phyloP scores from a whole-genome alignment of 176 grass and related monocot genomes.

The Luzula sylvatica region DNA sequence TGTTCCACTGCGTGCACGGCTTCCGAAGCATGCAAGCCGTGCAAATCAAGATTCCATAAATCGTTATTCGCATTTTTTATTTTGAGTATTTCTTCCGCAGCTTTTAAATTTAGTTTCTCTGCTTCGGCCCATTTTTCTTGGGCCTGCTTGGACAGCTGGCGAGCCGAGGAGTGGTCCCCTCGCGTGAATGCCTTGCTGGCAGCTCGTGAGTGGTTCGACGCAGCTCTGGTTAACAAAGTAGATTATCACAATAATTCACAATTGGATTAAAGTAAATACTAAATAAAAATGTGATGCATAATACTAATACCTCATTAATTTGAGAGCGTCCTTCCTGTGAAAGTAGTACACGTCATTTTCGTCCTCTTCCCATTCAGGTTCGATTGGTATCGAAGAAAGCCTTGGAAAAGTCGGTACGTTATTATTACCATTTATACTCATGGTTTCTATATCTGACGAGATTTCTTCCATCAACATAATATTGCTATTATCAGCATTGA shows the following conservation, averaged over 20 bases:
- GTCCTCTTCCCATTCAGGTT: constrained; percentile 34
- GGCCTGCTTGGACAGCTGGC: constrained; percentile 43
- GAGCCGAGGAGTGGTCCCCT: constrained; percentile 61
- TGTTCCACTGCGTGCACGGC: constrained; percentile 44
- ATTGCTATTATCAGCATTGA: constrained; percentile 26
- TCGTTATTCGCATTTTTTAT: constrained; percentile 57
- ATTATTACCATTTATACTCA: constrained; percentile 24
- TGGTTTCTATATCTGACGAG: constrained; percentile 13
- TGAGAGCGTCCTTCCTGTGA: constrained; percentile 77
- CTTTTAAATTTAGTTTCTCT: constrained; percentile 62
- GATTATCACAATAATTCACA: no score
- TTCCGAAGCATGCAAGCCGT: constrained; percentile 86
- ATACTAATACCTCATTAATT: constrained; percentile 78
- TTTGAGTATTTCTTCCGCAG: constrained; percentile 63
- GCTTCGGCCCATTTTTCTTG: constrained; percentile 44
- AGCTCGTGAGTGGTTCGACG: constrained; percentile 61
- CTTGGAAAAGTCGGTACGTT: constrained; percentile 13
- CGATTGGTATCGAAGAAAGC: constrained; percentile 23
- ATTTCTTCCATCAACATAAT: constrained; percentile 1
- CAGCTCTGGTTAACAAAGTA: constrained; percentile 45
- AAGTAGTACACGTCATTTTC: constrained; percentile 75
- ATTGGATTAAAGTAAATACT: no score
- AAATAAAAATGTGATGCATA: no score
- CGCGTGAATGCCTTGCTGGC: constrained; percentile 69
- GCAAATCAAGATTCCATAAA: constrained; percentile 65